These are phyloP conservation scores for Huntiella bhutanensis DNA, from an alignment of 2,329 filamentous ascomycete genomes.

Conservation along the genomic window DNA sequence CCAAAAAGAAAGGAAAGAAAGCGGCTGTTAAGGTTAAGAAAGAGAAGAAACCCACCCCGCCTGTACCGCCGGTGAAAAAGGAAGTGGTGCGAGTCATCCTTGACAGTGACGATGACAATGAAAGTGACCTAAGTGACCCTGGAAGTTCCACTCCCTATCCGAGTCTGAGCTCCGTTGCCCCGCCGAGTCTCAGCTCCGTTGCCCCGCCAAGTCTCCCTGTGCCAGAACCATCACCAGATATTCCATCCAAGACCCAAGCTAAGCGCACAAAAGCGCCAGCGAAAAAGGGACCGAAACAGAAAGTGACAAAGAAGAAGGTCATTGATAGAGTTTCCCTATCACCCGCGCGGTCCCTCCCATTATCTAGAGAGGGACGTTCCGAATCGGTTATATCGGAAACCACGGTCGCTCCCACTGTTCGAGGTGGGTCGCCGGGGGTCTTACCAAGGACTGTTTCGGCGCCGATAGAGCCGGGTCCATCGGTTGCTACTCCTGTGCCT, in stretches of 20 bases:
- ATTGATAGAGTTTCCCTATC: no score
- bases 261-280: no score
- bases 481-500: not conserved
- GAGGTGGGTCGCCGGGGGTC: not conserved
- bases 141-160: no score
- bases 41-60: constrained; percentile 6
- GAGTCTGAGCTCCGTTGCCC: not conserved
- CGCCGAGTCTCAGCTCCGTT: not conserved
- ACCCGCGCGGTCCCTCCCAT: no score
- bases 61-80: not conserved
- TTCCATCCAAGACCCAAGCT: not conserved
- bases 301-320: not conserved
- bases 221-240: not conserved
- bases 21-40: not conserved
- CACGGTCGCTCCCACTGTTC: not conserved
- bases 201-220: not conserved
- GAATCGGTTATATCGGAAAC: constrained; percentile 1
- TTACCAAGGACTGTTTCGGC: not conserved
- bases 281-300: not conserved
- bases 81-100: not conserved
- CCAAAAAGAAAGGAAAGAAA: constrained; percentile 1
- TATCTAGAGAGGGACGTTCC: not conserved
- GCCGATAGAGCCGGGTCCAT: not conserved
- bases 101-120: not conserved
- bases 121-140: not conserved